Conservation (phyloP, 306 rosid genomes). For the Vachellia collinsii region DNA sequence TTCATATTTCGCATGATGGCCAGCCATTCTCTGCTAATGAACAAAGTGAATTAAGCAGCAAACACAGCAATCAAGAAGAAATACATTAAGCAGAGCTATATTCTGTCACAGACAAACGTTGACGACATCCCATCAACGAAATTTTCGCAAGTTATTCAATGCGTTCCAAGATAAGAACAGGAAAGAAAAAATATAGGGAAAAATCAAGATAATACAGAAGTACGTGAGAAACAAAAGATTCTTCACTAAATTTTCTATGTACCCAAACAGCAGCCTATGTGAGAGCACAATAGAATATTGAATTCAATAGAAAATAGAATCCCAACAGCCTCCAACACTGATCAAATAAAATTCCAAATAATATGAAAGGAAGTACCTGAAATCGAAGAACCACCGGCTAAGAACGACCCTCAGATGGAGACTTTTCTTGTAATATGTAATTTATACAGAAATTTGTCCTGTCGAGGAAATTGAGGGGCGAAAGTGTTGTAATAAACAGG, state of each 20-base stretch:
- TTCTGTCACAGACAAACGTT: background rate
- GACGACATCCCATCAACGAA: background rate
- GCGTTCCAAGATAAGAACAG: constrained; percentile 6
- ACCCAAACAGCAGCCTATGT: background rate
- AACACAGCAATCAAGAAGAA: background rate
- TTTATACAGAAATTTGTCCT: background rate
- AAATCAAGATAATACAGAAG: background rate
- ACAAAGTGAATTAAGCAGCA: background rate
- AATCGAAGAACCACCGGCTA: background rate
- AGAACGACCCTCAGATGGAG: constrained; percentile 7
- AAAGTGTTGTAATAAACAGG: background rate
- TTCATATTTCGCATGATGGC: constrained; percentile 30
- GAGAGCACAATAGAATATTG: background rate
- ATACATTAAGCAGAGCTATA: background rate
- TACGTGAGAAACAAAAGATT: background rate
- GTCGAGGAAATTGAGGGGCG: constrained; percentile 1
- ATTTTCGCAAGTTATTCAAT: background rate
- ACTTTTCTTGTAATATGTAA: background rate
- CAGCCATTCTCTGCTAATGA: constrained; percentile 30
- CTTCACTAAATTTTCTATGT: background rate
- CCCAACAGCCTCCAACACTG: background rate
- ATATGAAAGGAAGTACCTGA: constrained; percentile 11
- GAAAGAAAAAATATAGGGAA: background rate
- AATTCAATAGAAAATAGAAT: background rate
- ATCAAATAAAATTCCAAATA: background rate